phyloP scores from a whole-genome alignment of 805 yeast genomes.

The Candida odintsovae region DNA sequence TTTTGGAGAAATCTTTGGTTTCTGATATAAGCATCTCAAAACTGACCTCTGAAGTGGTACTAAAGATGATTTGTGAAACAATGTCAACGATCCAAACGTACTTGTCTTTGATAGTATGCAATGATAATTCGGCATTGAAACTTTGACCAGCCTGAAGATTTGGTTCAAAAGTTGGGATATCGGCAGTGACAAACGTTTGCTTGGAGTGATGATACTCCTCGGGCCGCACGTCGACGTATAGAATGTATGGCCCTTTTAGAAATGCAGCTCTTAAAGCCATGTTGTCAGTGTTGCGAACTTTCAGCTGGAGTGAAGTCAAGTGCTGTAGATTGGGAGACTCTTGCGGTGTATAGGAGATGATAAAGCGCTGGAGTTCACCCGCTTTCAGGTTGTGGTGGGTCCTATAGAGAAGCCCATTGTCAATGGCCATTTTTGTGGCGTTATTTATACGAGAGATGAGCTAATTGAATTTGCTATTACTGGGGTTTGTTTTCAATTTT shows the following conservation, averaged over 20 bases:
- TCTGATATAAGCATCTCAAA: slow-evolving; percentile 56
- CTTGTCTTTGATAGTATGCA: slow-evolving; percentile 52
- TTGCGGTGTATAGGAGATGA: not conserved
- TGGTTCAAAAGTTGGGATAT: slow-evolving; percentile 72
- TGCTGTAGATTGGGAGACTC: not conserved
- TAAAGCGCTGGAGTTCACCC: not conserved
- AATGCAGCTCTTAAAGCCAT: slow-evolving; percentile 64
- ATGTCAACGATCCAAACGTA: slow-evolving; percentile 71
- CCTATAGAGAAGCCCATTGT: not conserved
- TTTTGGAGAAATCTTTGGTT: slow-evolving; percentile 24
- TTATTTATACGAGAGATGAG: not conserved
- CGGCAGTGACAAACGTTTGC: slow-evolving; percentile 58
- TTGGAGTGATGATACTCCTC: slow-evolving; percentile 47
- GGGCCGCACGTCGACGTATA: slow-evolving; percentile 64
- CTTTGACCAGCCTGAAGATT: slow-evolving; percentile 66
- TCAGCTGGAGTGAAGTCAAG: slow-evolving; percentile 38
- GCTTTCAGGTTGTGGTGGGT: not conserved
- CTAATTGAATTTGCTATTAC: too few species aligned
- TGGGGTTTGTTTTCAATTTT: not conserved
- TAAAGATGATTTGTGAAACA: slow-evolving; percentile 65
- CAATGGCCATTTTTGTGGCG: not conserved
- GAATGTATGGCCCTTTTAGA: slow-evolving; percentile 68
- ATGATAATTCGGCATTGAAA: slow-evolving; percentile 51
- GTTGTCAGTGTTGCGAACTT: slow-evolving; percentile 58
- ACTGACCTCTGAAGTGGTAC: slow-evolving; percentile 50